Conservation (phyloP, 2,329 filamentous ascomycete species). For the Stenocarpella maydis region DNA sequence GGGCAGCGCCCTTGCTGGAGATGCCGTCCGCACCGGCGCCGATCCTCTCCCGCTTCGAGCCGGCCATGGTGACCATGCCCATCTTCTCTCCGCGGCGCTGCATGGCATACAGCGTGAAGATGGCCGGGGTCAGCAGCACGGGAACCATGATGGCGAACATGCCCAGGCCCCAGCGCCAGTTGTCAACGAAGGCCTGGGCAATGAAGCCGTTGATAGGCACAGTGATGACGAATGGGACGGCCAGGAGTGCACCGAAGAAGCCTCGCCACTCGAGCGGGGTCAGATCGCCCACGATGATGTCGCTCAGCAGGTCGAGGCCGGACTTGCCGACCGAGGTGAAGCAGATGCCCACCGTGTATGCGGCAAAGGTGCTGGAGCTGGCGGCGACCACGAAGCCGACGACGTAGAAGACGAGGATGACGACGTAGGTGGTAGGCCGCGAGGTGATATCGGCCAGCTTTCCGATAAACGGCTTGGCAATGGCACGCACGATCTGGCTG, state of each 20-base stretch:
- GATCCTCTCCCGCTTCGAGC: slow-evolving; percentile 47
- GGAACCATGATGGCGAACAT: slow-evolving; percentile 70
- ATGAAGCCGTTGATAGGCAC: slow-evolving; percentile 53
- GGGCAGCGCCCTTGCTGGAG: slow-evolving; percentile 28
- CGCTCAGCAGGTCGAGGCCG: slow-evolving; percentile 47
- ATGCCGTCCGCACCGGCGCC: slow-evolving; percentile 27
- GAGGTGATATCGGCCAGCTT: slow-evolving; percentile 50
- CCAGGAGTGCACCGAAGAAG: slow-evolving; percentile 45
- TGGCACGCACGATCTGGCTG: slow-evolving; percentile 48
- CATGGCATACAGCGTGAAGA: slow-evolving; percentile 63
- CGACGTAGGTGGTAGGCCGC: slow-evolving; percentile 49
- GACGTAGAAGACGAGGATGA: slow-evolving; percentile 50
- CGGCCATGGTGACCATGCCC: slow-evolving; percentile 54
- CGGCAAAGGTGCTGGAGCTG: slow-evolving; percentile 43
- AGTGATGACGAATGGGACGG: slow-evolving; percentile 46
- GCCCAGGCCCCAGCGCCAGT: slow-evolving; percentile 71
- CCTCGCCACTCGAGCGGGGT: slow-evolving; percentile 49
- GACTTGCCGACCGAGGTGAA: slow-evolving; percentile 50
- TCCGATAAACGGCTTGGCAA: slow-evolving; percentile 50
- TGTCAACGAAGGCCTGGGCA: slow-evolving; percentile 39
- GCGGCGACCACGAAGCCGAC: slow-evolving; percentile 48
- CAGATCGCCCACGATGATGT: slow-evolving; percentile 49
- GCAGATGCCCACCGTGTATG: slow-evolving; percentile 48
- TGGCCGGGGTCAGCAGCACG: slow-evolving; percentile 63
- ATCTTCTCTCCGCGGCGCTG: slow-evolving; percentile 63